Evolutionary conservation across 495 filamentous ascomycete genomes (phyloP).

Genomic region (Penicillium lagena): DNA sequence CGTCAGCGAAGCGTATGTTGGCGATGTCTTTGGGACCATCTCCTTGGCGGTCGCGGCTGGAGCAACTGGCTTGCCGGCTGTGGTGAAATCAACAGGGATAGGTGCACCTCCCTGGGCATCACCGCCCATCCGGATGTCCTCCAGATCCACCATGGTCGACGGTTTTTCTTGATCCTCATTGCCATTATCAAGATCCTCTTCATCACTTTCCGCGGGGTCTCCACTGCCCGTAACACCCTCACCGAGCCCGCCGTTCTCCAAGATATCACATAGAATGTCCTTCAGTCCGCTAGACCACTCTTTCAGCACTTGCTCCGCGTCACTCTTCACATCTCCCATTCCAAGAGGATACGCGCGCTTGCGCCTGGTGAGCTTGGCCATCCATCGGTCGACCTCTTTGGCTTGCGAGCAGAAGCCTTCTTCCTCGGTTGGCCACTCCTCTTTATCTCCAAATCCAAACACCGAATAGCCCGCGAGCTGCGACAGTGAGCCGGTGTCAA

Average conservation of each 20-base stretch:
- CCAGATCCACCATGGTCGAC: constrained; percentile 63
- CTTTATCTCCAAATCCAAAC: constrained; percentile 86
- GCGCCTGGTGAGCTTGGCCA: constrained; percentile 80
- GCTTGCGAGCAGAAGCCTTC: constrained; percentile 92
- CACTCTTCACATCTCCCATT: constrained; percentile 75
- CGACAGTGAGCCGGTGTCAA: constrained; percentile 80
- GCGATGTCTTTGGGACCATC: constrained; percentile 88
- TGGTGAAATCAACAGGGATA: constrained; percentile 84
- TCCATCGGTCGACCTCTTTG: constrained; percentile 84
- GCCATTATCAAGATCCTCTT: constrained; percentile 52
- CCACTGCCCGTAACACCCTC: constrained; percentile 79
- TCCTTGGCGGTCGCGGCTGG: constrained; percentile 52
- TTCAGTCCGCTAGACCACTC: constrained; percentile 77
- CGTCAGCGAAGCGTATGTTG: constrained; percentile 79
- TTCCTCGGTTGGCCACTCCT: constrained; percentile 84
- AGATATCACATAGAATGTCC: constrained; percentile 60
- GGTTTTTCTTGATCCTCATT: constrained; percentile 26
- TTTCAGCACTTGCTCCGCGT: constrained; percentile 53
- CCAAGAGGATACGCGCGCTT: constrained; percentile 81
- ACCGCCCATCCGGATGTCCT: constrained; percentile 66
- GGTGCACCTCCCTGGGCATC: constrained; percentile 34
- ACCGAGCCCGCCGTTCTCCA: constrained; percentile 57
- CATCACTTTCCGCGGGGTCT: constrained; percentile 75
- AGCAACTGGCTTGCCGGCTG: constrained; percentile 44
- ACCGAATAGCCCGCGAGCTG: constrained; percentile 79